Base-by-base conservation (phyloP, 148 eudicot species). In the Silene uniflora region DNA sequence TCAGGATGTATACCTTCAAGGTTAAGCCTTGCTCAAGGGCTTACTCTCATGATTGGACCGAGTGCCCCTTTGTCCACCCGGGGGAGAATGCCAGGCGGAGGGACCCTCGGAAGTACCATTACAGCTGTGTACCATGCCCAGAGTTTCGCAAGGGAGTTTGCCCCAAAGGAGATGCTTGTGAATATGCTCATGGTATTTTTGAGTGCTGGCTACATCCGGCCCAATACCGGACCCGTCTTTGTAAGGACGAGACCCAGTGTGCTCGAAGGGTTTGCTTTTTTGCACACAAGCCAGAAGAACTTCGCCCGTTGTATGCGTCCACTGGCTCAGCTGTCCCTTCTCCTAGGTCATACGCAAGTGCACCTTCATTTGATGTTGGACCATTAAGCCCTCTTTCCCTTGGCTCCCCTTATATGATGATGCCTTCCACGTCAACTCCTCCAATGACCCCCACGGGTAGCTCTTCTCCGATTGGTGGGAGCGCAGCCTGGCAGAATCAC, bases 151-250 rank as follows among this genome's bases (percentile, higher is more conserved):
- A 92, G 81, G 93, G 95, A 0, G 46, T 85, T 0, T 96, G 99
- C 75, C 81, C 77, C 19, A 88, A 91, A 62, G 97, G 93, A 6
- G 99, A 96, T 76, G 81, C 80, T 21, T 96, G 99, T 39, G 99
- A 92, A 71, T 96, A 89, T 68, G 98, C 99, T 6, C 99, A 96
- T 67, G 99, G 99, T 6, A 89, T 96, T 12, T 96, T 96, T 22
- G 99, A 96, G 87, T 96, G 94, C 49, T 96, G 99, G 99, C 87
- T 96, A 23, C 99, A 96, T 73, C 99, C 99, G 2, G 95, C 97
- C 1, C 99, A 92, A 76, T 96, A 96, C 55, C 86, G 95, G 19
- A 96, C 99, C 21, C 94, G 98, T 27, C 87, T 92, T 6, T 96
- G 99, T 79, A 96, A 96, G 75, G 99, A 96, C 5, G 98, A 92